Conservation (phyloP, 495 filamentous ascomycete species). For the Schizothecium vesticola region DNA sequence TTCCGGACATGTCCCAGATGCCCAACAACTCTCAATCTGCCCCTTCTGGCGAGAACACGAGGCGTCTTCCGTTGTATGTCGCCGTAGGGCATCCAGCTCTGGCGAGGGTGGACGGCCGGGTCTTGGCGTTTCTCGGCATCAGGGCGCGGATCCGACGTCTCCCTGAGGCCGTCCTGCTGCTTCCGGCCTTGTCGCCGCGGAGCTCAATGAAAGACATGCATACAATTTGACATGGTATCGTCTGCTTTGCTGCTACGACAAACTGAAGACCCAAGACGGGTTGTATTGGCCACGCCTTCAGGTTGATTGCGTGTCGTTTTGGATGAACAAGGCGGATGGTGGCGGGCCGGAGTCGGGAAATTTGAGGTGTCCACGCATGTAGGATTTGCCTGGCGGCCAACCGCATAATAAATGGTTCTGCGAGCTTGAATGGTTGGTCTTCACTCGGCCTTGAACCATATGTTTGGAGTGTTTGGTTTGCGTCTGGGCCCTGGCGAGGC, state of each 20-base stretch:
- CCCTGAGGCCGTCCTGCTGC: background rate
- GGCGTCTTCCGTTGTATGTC: background rate
- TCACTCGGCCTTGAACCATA: constrained; percentile 1
- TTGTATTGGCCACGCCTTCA: background rate
- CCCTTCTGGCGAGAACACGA: background rate
- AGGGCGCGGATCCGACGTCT: background rate
- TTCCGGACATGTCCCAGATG: background rate
- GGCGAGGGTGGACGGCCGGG: background rate
- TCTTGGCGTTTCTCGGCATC: background rate
- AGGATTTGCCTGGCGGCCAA: background rate
- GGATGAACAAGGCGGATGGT: background rate
- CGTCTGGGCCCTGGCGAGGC: constrained; percentile 5
- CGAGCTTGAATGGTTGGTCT: background rate
- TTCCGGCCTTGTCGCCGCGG: background rate
- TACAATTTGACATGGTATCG: background rate
- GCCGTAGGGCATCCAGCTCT: background rate
- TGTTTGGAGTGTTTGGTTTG: constrained; percentile 4
- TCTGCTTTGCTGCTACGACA: too few relatives aligned
- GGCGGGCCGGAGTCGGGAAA: background rate
- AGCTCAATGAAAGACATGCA: background rate
- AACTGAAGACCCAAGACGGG: background rate
- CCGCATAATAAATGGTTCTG: background rate
- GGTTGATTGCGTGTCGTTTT: background rate
- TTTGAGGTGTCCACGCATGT: background rate
- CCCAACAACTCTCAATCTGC: background rate